These are phyloP conservation scores for Didymella sp. DNA, from an alignment of 2,329 filamentous ascomycete species.

Conservation along the genomic window DNA sequence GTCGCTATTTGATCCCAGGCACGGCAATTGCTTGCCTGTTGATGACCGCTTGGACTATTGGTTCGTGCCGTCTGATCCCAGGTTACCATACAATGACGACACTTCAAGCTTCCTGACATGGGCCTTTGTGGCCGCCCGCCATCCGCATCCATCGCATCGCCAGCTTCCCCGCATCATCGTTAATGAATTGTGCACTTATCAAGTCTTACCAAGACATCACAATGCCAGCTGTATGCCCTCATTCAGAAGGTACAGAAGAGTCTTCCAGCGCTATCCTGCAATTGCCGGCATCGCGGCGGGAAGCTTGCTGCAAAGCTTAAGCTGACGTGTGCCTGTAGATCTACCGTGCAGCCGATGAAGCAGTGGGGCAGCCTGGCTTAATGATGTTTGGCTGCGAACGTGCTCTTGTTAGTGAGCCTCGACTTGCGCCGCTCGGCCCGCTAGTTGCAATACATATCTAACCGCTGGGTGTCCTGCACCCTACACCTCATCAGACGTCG, in stretches of 20 bases:
- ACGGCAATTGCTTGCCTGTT: slow-evolving; percentile 5
- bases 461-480: slow-evolving; percentile 6
- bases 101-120: slow-evolving; percentile 39
- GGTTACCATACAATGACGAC: slow-evolving; percentile 49
- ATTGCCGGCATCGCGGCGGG: slow-evolving; percentile 31
- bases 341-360: slow-evolving; percentile 10
- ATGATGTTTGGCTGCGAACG: slow-evolving; percentile 7
- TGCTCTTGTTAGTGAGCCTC: not conserved
- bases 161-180: slow-evolving; percentile 23
- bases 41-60: not conserved
- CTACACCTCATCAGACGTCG: slow-evolving; percentile 12
- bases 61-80: slow-evolving; percentile 11
- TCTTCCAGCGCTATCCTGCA: slow-evolving; percentile 31
- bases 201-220: slow-evolving; percentile 9
- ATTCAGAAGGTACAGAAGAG: slow-evolving; percentile 7
- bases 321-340: slow-evolving; percentile 23
- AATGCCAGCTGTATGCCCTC: slow-evolving; percentile 1
- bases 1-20: slow-evolving; percentile 4
- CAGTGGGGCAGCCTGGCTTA: not conserved
- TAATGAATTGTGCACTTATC: slow-evolving; percentile 23
- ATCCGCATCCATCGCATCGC: slow-evolving; percentile 8
- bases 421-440: slow-evolving; percentile 13
- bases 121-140: slow-evolving; percentile 7
- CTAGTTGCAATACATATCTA: slow-evolving; percentile 13
- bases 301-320: slow-evolving; percentile 38